phyloP scores from a whole-genome alignment of 768 basidiomycete genomes.

The Suillus paluster region DNA sequence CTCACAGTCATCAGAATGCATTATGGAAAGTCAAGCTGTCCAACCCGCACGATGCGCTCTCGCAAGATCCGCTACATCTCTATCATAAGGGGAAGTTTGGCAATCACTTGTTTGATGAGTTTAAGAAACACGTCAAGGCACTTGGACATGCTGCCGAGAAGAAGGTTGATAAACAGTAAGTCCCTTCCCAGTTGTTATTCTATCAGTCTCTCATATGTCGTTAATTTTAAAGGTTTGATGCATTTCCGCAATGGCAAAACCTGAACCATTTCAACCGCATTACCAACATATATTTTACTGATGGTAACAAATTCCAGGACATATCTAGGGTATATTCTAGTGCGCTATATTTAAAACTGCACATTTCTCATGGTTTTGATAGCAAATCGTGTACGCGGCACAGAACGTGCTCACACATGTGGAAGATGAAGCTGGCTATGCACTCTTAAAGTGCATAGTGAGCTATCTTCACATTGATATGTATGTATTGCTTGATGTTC shows the following conservation, averaged over 20 bases:
- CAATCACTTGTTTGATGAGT: slow-evolving; percentile 35
- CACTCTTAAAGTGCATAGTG: slow-evolving; percentile 32
- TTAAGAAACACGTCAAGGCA: slow-evolving; percentile 23
- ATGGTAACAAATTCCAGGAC: slow-evolving; percentile 41
- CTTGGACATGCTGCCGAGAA: slow-evolving; percentile 11
- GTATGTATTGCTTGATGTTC: slow-evolving; percentile 33
- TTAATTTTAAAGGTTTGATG: slow-evolving; percentile 23
- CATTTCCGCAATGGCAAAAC: slow-evolving; percentile 36
- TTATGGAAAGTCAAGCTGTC: slow-evolving; percentile 13
- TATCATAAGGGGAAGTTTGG: slow-evolving; percentile 36
- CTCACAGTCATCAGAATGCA: no score
- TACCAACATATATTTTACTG: slow-evolving; percentile 32
- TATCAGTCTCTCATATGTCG: background rate
- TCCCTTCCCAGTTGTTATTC: background rate
- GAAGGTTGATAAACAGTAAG: slow-evolving; percentile 25
- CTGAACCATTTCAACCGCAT: slow-evolving; percentile 36
- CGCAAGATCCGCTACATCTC: slow-evolving; percentile 44
- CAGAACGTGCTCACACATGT: slow-evolving; percentile 26
- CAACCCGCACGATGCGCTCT: slow-evolving; percentile 36
- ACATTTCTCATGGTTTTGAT: slow-evolving; percentile 1
- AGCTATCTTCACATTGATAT: slow-evolving; percentile 37
- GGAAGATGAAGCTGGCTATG: slow-evolving; percentile 20
- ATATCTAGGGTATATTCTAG: slow-evolving; percentile 34
- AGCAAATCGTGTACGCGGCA: slow-evolving; percentile 34
- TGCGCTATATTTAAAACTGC: slow-evolving; percentile 2